Base-by-base conservation (phyloP, 139 green algal species). In the Picochlorum sp. region DNA sequence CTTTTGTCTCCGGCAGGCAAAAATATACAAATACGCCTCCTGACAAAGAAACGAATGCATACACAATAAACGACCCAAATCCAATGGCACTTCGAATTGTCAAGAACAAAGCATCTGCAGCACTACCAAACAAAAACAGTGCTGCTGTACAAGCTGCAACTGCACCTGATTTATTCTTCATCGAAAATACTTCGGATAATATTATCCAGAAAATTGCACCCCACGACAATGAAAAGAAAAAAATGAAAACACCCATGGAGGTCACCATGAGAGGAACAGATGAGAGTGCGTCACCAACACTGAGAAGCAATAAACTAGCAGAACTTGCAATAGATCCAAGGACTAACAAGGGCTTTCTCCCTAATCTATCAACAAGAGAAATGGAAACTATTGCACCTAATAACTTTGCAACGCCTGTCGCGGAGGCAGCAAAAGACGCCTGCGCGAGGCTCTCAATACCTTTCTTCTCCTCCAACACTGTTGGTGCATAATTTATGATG, bases 401-500 rank as follows among this genome's bases (percentile, higher is more conserved):
- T 47, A 90, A 69, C 80, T 95, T 95, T 49, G 78, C 74, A 9
- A 74, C 67, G 0, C 74, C 69, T 16, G 93, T 74, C 3, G 41
- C 49, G 6, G 76, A 79, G 0, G 76, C 69, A 30, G 79, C 78
- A 23, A 87, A 56, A 34, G 64, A 74, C 5, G 78, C 78, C 15
- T 65, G 61, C 1, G 24, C 62, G 62, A 77, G 61, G 41, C 37
- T 65, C 28, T 60, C 50, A 58, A 78, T 62, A n/a, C 74, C 77
- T n/a, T 69, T 64, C n/a, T 52, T 21, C 66, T 74, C 41, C 15
- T 20, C n/a, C 56, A 80, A 51, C 20, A 89, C 65, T 16, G 68
- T 68, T 1, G 87, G 87, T 0, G 82, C 84, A 61, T 91, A 95
- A 69, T 95, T 95, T 61, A 94, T 87, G 70, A 95, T 80, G 30